These are phyloP conservation scores for Pythium biforme DNA, from an alignment of 352 stramenopile genomes.

Conservation along the genomic window DNA sequence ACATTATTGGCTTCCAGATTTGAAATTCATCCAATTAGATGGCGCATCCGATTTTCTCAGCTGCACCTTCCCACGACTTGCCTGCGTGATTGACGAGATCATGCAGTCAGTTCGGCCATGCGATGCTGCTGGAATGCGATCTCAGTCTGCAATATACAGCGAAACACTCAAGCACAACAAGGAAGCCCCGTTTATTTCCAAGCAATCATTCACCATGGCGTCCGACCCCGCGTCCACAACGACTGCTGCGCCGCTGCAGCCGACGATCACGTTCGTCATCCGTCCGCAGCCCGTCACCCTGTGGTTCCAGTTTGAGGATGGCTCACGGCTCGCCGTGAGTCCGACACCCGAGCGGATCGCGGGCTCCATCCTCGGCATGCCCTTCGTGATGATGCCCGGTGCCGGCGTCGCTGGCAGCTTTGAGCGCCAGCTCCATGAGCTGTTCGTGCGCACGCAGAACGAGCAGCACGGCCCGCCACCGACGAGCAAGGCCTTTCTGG, in stretches of 20 bases:
- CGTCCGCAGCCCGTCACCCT: slow-evolving; percentile 54
- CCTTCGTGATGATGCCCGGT: slow-evolving; percentile 24
- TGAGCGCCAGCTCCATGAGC: slow-evolving; percentile 50
- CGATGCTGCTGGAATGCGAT: slow-evolving; percentile 7
- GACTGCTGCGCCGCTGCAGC: slow-evolving; percentile 15
- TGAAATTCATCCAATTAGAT: slow-evolving; percentile 14
- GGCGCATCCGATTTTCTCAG: background rate
- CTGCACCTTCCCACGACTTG: slow-evolving; percentile 3
- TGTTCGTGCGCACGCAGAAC: slow-evolving; percentile 62
- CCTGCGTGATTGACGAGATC: slow-evolving; percentile 19
- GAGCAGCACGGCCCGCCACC: slow-evolving; percentile 62
- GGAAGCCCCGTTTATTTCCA: background rate
- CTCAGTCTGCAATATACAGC: slow-evolving; percentile 30
- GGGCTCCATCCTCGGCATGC: slow-evolving; percentile 35
- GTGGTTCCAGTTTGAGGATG: slow-evolving; percentile 59
- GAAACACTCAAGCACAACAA: slow-evolving; percentile 19
- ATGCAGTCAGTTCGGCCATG: background rate
- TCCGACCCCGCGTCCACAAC: slow-evolving; percentile 20
- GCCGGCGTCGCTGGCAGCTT: slow-evolving; percentile 20
- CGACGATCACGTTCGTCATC: slow-evolving; percentile 47
- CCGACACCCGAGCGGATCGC: slow-evolving; percentile 41
- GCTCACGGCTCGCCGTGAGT: slow-evolving; percentile 46
- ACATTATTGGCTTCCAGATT: background rate
- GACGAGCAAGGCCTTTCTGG: slow-evolving; percentile 67
- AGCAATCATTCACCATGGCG: slow-evolving; percentile 11